These are phyloP conservation scores for Isabelozyma rhagii DNA, from an alignment of 805 yeast genomes.

Conservation along the genomic window DNA sequence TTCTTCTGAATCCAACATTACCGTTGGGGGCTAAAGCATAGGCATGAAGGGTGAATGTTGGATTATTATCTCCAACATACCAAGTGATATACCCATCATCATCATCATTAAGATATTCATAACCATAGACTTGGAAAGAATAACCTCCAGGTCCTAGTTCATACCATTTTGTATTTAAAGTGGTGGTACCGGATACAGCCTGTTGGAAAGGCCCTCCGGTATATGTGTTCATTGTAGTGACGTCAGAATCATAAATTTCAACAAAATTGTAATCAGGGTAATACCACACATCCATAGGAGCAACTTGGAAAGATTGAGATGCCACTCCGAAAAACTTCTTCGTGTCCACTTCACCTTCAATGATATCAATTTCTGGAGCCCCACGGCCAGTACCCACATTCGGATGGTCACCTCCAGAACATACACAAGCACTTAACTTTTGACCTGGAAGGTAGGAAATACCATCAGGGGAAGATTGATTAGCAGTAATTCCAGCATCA, in stretches of 20 bases:
- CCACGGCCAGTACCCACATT: slow-evolving; percentile 87
- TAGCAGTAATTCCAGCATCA: slow-evolving; percentile 93
- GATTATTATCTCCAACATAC: slow-evolving; percentile 69
- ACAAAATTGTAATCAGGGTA: slow-evolving; percentile 79
- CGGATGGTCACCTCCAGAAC: slow-evolving; percentile 84
- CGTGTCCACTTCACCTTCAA: slow-evolving; percentile 77
- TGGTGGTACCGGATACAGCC: slow-evolving; percentile 79
- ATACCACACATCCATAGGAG: slow-evolving; percentile 96
- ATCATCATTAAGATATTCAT: slow-evolving; percentile 70
- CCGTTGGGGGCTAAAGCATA: slow-evolving; percentile 83
- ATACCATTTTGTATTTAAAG: slow-evolving; percentile 79
- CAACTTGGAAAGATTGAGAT: slow-evolving; percentile 86
- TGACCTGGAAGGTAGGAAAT: slow-evolving; percentile 86
- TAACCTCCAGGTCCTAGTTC: slow-evolving; percentile 51
- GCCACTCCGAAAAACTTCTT: slow-evolving; percentile 56
- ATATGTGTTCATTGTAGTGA: slow-evolving; percentile 82
- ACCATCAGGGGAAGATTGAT: slow-evolving; percentile 89
- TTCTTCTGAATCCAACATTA: slow-evolving; percentile 73
- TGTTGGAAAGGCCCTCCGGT: slow-evolving; percentile 92
- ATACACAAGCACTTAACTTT: slow-evolving; percentile 70
- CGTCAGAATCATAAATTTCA: slow-evolving; percentile 61
- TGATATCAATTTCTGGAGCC: slow-evolving; percentile 89
- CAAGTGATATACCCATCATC: slow-evolving; percentile 72
- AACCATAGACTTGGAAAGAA: slow-evolving; percentile 68
- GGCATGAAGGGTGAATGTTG: slow-evolving; percentile 68